Evolutionary conservation across 1,284 basidiomycete genomes (phyloP).

Genomic region (Xanthoconium separans): DNA sequence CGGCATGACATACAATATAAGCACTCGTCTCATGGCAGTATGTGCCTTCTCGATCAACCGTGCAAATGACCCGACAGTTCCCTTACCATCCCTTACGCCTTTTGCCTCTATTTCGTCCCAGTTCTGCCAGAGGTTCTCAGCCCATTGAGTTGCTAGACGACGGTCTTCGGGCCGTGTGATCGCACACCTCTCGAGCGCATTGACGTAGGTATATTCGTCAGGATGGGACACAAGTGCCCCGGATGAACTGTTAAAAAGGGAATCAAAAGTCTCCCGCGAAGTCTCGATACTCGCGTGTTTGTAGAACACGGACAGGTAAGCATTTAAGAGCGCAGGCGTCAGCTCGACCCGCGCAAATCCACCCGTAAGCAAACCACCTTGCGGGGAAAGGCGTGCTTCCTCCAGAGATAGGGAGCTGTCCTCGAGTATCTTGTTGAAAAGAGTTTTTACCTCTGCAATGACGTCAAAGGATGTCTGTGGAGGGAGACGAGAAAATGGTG

Average conservation of each 20-base stretch:
- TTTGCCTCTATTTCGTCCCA: conserved; percentile 50
- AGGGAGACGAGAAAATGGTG: conserved; percentile 57
- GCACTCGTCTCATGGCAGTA: conserved; percentile 60
- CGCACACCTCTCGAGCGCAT: conserved; percentile 68
- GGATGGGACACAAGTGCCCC: conserved; percentile 33
- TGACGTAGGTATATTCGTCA: conserved; percentile 59
- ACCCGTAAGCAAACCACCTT: conserved; percentile 12
- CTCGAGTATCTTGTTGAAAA: conserved; percentile 71
- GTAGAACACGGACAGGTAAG: conserved; percentile 82
- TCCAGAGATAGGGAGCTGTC: conserved; percentile 36
- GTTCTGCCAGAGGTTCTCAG: conserved; percentile 55
- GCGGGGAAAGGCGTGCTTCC: background rate
- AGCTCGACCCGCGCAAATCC: conserved; percentile 63
- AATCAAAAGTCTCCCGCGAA: conserved; percentile 47
- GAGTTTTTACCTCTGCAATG: conserved; percentile 64
- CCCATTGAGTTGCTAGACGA: conserved; percentile 45
- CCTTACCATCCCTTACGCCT: conserved; percentile 25
- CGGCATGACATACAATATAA: conserved; percentile 50
- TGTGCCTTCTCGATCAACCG: conserved; percentile 62
- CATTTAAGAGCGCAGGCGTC: conserved; percentile 69
- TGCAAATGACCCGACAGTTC: conserved; percentile 25
- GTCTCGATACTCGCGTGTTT: conserved; percentile 54
- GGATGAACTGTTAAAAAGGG: conserved; percentile 37
- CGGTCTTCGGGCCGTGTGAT: conserved; percentile 49
- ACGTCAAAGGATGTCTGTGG: conserved; percentile 79